phyloP scores from a whole-genome alignment of 345 rosid species.

The Heritiera fomes region DNA sequence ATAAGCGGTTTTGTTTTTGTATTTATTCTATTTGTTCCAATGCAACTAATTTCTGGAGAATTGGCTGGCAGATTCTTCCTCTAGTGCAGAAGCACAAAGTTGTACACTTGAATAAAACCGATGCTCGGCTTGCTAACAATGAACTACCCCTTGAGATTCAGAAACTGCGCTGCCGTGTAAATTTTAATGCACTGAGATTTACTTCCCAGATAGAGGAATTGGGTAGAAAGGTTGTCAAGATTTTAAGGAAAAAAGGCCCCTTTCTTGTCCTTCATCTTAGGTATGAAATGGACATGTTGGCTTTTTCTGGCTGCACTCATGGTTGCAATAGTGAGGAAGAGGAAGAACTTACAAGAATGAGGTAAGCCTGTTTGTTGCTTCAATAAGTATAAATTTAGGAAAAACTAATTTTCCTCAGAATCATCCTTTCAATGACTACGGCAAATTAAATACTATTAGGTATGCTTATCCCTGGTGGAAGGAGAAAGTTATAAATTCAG shows the following conservation, averaged over 20 bases:
- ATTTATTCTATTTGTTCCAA: slow-evolving; percentile 6
- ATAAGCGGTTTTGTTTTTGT: slow-evolving; percentile 2
- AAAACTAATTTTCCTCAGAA: not conserved
- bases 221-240: slow-evolving; percentile 66
- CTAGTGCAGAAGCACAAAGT: slow-evolving; percentile 68
- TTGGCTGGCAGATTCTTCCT: slow-evolving; percentile 79
- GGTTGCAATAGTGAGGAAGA: slow-evolving; percentile 80
- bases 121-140: slow-evolving; percentile 63
- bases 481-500: slow-evolving; percentile 83
- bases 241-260: slow-evolving; percentile 82
- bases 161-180: slow-evolving; percentile 87
- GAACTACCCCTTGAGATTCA: slow-evolving; percentile 77
- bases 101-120: not conserved
- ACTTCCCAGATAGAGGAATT: slow-evolving; percentile 82
- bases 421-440: slow-evolving; percentile 20
- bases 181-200: slow-evolving; percentile 77
- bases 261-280: slow-evolving; percentile 90
- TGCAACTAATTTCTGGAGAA: slow-evolving; percentile 20
- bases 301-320: slow-evolving; percentile 94
- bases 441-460: slow-evolving; percentile 33
- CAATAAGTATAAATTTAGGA: not conserved
- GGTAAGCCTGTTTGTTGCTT: slow-evolving; percentile 43
- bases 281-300: slow-evolving; percentile 98
- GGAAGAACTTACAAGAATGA: slow-evolving; percentile 81
- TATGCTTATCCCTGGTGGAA: slow-evolving; percentile 99